Evolutionary conservation across 2,329 filamentous ascomycete genomes (phyloP).

Genomic region (Nannizzia gypsea): DNA sequence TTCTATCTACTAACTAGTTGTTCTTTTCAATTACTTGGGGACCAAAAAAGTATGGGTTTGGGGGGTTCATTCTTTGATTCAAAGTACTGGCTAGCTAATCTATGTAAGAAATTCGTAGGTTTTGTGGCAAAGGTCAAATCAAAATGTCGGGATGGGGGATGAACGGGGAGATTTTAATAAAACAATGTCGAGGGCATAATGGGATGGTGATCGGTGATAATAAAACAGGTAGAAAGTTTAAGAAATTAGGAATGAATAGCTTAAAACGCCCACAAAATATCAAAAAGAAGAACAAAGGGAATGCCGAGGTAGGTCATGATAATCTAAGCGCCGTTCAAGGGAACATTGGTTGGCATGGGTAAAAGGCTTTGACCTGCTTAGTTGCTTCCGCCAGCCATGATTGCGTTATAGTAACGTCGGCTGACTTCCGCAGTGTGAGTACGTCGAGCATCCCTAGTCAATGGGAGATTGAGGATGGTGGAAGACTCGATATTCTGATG

Average conservation of each 20-base stretch:
- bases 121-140: not conserved
- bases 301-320: not conserved
- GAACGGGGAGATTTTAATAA: not conserved
- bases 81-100: not conserved
- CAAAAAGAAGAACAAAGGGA: not conserved
- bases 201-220: not conserved
- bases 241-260: not conserved
- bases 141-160: too few species aligned
- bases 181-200: not conserved
- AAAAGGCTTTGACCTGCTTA: not conserved
- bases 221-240: not conserved
- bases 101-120: slow-evolving; percentile 4
- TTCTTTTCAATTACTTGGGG: not conserved
- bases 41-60: not conserved
- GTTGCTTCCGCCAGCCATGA: slow-evolving; percentile 39
- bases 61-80: not conserved
- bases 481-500: slow-evolving; percentile 26
- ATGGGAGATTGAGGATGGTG: slow-evolving; percentile 30
- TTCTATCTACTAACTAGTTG: not conserved
- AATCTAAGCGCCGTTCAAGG: not conserved
- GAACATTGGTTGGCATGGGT: not conserved
- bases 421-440: slow-evolving; percentile 60
- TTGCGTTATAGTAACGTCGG: slow-evolving; percentile 53
- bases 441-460: slow-evolving; percentile 62
- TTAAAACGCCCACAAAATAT: not conserved